Evolutionary conservation across 768 basidiomycete genomes (phyloP).

Genomic region (Suillus tomentosus): DNA sequence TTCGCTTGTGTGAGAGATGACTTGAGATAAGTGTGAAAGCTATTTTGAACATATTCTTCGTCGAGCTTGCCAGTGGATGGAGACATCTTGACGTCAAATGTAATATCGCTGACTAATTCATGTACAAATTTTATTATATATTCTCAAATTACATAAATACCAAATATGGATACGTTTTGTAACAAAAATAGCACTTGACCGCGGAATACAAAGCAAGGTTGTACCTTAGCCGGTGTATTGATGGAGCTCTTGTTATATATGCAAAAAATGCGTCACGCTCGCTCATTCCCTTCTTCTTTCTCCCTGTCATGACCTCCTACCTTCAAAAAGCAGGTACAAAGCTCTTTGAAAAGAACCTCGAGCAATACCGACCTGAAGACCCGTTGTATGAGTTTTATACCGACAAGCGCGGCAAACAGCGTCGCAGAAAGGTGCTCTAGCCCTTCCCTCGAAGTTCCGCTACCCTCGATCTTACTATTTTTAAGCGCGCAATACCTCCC

Average conservation of each 20-base stretch:
- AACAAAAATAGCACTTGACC: not conserved
- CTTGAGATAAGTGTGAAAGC: constrained; percentile 82
- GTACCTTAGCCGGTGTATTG: not conserved
- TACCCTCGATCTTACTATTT: constrained; percentile 36
- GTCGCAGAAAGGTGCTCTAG: constrained; percentile 36
- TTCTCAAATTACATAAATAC: not conserved
- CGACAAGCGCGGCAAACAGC: constrained; percentile 31
- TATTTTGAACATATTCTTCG: constrained; percentile 70
- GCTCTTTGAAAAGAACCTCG: constrained; percentile 65
- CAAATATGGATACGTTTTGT: not conserved
- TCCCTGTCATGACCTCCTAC: constrained; percentile 29
- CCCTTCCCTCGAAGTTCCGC: constrained; percentile 28
- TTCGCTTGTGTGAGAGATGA: constrained; percentile 80
- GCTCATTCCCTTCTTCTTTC: not conserved
- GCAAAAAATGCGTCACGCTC: not conserved
- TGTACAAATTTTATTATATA: not conserved
- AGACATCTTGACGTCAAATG: constrained; percentile 5
- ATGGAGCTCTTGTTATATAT: constrained; percentile 9
- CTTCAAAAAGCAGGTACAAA: constrained; percentile 52
- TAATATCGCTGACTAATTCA: not conserved
- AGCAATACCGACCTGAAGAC: constrained; percentile 69
- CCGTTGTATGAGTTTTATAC: constrained; percentile 60
- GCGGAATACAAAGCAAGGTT: not conserved
- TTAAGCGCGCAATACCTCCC: constrained; percentile 66
- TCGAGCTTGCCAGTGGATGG: constrained; percentile 40